phyloP scores from a whole-genome alignment of 1,284 basidiomycete genomes.

The Cystobasidium slooffiae region DNA sequence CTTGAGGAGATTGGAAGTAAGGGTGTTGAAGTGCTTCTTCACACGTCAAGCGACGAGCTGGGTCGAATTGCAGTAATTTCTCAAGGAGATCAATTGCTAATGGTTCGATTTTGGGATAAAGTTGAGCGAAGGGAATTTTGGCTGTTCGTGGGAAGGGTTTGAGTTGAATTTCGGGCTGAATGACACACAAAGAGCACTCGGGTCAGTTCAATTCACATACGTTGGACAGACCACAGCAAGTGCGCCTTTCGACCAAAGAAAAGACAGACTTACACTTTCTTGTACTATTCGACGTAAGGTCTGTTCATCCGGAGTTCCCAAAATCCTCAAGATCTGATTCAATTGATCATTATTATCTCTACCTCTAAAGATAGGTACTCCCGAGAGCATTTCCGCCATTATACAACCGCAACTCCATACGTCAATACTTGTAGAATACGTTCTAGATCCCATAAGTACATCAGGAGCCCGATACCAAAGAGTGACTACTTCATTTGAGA shows the following conservation, averaged over 20 bases:
- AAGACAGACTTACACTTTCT: conserved; percentile 73
- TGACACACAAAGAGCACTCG: neutral
- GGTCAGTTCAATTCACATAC: conserved; percentile 20
- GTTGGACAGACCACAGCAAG: neutral
- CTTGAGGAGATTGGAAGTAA: conserved; percentile 35
- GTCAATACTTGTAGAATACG: conserved; percentile 98
- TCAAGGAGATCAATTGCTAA: conserved; percentile 96
- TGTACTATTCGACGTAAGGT: conserved; percentile 86
- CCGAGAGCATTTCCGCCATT: conserved; percentile 94
- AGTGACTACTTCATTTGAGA: conserved; percentile 95
- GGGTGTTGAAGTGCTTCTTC: conserved; percentile 83
- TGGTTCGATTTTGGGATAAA: conserved; percentile 89
- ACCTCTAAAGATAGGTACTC: conserved; percentile 94
- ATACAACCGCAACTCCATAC: conserved; percentile 99
- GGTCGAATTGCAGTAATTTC: conserved; percentile 94
- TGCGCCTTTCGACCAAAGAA: neutral
- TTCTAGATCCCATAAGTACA: conserved; percentile 93
- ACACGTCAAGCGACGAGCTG: conserved; percentile 86
- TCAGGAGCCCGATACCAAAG: conserved; percentile 99
- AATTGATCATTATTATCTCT: conserved; percentile 98
- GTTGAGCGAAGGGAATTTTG: conserved; percentile 83
- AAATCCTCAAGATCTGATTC: conserved; percentile 94
- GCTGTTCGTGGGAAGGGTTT: conserved; percentile 89
- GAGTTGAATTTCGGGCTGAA: conserved; percentile 84
- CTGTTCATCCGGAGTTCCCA: conserved; percentile 91